Evolutionary conservation across 257 asterid species (phyloP), one percentile per base, ranked within the genome.

Genomic region (Salvia miltiorrhiza): DNA sequence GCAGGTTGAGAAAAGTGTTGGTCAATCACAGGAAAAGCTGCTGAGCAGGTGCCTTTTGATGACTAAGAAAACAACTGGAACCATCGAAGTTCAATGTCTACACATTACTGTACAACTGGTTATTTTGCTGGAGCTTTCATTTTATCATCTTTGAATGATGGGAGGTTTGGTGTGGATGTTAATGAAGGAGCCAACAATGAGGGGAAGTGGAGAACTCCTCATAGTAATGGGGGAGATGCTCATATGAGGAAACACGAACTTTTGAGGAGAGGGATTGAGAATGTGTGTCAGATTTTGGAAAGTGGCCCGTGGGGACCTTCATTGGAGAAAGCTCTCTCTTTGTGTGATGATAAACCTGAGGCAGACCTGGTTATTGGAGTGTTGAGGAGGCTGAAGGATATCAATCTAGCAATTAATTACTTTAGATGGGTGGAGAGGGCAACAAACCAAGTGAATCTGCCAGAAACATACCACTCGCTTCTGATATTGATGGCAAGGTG

Each of bases 391-490:
- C 71, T 88, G 76, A 92, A 86, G 80, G 92, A 93, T 73, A 85
- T 79, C 30, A 79, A 83, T 52, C 50, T 78, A 69, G 95, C 88
- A 50, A 52, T 88, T 5, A 73, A 69, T 50, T 93, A 88, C 77
- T 90, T 93, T 43, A 76, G 95, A 75, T 93, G 96, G 96, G 93
- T 80, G 28, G 97, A 90, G 78, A 85, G 71, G 83, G 81, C 67
- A 50, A 80, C 83, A 7, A 75, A 79, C 70, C 82, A 73, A 78
- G 79, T 79, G 28, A 85, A 93, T 78, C 73, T 82, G 33, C 90
- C 86, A 3, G 94, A 87, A 79, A 86, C 88, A 10, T 93, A 93
- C 70, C 73, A 90, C 76, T 72, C 90, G 11, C 96, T 90, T 76
- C 90, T 93, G 76, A 66, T 84, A 86, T 78, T 86, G 65, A 77